Percentiles rank a stretch among this genome's conserved stretches.
phyloP scores from a whole-genome alignment of 2,329 filamentous ascomycete genomes.

The Ceratocystis ficicola region DNA sequence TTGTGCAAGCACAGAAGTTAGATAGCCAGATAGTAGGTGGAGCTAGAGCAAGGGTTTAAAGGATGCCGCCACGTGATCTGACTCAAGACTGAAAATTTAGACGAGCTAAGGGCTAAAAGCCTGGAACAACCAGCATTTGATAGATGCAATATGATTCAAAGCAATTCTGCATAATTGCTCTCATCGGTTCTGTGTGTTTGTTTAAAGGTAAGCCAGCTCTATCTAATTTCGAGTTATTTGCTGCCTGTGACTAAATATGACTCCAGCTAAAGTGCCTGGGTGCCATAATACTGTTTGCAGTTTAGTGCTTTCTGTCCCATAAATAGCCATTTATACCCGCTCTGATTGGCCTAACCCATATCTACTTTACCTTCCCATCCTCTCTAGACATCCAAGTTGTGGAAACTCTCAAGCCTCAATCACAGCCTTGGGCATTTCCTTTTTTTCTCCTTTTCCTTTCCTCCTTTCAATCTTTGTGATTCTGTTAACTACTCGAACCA shows the following conservation, averaged over 20 bases:
- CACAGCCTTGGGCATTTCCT: neutral
- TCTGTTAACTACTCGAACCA: neutral
- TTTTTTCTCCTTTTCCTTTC: constrained; percentile 2
- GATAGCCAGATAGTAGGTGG: neutral
- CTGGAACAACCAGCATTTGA: no score
- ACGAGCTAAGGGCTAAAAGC: neutral
- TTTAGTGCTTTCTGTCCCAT: neutral
- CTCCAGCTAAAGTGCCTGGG: neutral
- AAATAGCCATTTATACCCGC: neutral
- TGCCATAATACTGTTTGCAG: neutral
- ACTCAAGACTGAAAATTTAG: neutral
- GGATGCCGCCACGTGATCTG: neutral
- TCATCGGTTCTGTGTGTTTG: no score
- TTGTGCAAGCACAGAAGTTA: neutral
- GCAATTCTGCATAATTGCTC: no score
- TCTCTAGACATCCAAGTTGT: constrained; percentile 3
- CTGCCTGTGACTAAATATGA: neutral
- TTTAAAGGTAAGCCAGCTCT: no score
- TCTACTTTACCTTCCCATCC: neutral
- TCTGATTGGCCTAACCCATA: neutral
- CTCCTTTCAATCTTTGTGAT: constrained; percentile 5
- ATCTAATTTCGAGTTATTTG: neutral
- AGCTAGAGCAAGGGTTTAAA: neutral
- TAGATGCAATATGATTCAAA: no score
- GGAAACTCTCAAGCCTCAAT: constrained; percentile 12